A percentile compares a stretch with the other conserved stretches of the same genome.
phyloP scores from a whole-genome alignment of 768 basidiomycete genomes.

The Podaxis mareebaensis region DNA sequence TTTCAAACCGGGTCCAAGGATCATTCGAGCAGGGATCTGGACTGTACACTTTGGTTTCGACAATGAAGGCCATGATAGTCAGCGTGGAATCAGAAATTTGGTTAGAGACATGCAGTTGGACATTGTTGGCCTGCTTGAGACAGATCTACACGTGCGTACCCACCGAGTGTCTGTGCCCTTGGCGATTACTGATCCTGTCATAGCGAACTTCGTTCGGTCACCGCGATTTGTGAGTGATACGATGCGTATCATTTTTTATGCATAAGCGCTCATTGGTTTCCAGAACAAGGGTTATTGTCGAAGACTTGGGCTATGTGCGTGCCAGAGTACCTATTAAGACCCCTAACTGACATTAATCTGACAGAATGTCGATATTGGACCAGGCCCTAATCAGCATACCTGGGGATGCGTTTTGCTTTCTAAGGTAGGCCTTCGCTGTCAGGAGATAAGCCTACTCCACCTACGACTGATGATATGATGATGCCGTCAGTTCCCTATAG shows the following conservation, averaged over 20 bases:
- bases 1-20: conserved; percentile 60
- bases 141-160: conserved; percentile 73
- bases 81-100: conserved; percentile 60
- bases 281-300: conserved; percentile 74
- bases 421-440: conserved; percentile 46
- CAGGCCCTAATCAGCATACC: conserved; percentile 85
- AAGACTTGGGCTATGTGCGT: conserved; percentile 81
- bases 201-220: conserved; percentile 67
- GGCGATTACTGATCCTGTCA: conserved; percentile 3
- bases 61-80: conserved; percentile 73
- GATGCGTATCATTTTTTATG: background rate
- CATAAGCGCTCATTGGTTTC: conserved; percentile 10
- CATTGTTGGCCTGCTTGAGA: conserved; percentile 82
- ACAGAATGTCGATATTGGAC: conserved; percentile 86
- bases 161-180: background rate
- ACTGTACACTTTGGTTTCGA: conserved; percentile 89
- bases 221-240: conserved; percentile 64
- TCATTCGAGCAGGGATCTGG: conserved; percentile 87
- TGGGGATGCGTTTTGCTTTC: conserved; percentile 86
- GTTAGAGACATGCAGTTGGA: conserved; percentile 83
- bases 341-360: background rate
- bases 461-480: background rate
- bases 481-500: conserved; percentile 72
- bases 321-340: background rate
- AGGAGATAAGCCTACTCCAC: background rate